Conservation (phyloP, 2,329 filamentous ascomycete species). For the Aspergillus ibericus region DNA sequence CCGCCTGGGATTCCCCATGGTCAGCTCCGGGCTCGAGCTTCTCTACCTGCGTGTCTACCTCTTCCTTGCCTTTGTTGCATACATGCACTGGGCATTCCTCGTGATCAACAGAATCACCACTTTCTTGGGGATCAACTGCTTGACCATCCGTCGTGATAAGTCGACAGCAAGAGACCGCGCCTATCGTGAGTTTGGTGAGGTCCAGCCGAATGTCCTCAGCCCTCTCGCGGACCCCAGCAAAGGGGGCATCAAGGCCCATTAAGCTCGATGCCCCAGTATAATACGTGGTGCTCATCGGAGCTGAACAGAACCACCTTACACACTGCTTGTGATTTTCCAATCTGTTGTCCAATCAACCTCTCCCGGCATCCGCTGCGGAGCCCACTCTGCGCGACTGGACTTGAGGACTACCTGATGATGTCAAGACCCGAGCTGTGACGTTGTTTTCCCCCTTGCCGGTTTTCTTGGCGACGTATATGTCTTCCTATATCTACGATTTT, state of each 20-base stretch:
- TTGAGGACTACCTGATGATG: background rate
- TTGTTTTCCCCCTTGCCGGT: background rate
- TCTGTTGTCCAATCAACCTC: background rate
- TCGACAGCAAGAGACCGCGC: constrained; percentile 34
- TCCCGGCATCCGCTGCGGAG: background rate
- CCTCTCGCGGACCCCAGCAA: constrained; percentile 16
- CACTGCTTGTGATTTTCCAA: background rate
- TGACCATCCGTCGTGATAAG: constrained; percentile 67
- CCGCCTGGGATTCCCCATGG: constrained; percentile 65
- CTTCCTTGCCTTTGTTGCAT: constrained; percentile 77
- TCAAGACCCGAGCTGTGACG: background rate
- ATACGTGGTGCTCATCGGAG: background rate
- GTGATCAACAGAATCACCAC: constrained; percentile 90
- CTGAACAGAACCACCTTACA: background rate
- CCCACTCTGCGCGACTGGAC: background rate
- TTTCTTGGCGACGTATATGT: constrained; percentile 3
- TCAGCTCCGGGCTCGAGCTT: constrained; percentile 68
- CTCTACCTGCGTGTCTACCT: constrained; percentile 85
- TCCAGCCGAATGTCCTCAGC: constrained; percentile 8
- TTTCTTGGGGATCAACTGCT: constrained; percentile 88
- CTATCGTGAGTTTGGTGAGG: constrained; percentile 38
- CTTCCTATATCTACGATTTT: constrained; percentile 12
- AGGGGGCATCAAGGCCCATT: constrained; percentile 21
- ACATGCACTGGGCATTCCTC: constrained; percentile 88
- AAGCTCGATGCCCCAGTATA: background rate